Conservation (phyloP, 1,139 yeast genomes). For the Suhomyces chickasaworum region DNA sequence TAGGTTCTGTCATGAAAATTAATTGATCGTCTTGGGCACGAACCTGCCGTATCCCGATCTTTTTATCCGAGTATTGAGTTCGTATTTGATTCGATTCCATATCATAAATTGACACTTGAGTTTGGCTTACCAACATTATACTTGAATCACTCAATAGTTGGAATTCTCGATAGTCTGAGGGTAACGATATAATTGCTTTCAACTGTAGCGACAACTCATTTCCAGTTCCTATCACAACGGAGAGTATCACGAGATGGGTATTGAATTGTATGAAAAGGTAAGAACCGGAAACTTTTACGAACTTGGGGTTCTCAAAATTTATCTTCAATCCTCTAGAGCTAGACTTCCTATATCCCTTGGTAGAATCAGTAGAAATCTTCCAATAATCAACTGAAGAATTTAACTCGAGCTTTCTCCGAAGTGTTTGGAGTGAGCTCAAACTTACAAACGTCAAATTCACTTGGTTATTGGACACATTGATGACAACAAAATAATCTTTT, state of each 20-base stretch:
- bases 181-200: conserved; percentile 1
- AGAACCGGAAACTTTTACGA: background rate
- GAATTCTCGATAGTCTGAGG: background rate
- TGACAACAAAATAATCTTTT: conserved; percentile 21
- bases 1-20: conserved; percentile 3
- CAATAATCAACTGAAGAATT: background rate
- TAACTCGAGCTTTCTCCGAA: conserved; percentile 10
- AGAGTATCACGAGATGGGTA: background rate
- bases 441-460: conserved; percentile 24
- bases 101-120: conserved; percentile 19
- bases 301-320: background rate
- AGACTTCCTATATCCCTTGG: conserved; percentile 2
- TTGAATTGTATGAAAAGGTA: conserved; percentile 4
- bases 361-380: conserved; percentile 5
- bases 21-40: conserved; percentile 8
- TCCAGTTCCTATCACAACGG: background rate
- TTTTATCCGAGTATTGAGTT: conserved; percentile 12
- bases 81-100: conserved; percentile 9
- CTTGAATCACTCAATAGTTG: background rate
- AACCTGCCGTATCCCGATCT: conserved; percentile 11
- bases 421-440: conserved; percentile 22
- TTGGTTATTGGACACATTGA: conserved; percentile 14
- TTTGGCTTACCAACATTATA: conserved; percentile 5
- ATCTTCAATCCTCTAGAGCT: background rate
- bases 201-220: background rate